Percentiles rank a stretch among this genome's conserved stretches.
Evolutionary conservation across 257 asterid genomes (phyloP).

Genomic region (Petunia axillaris): DNA sequence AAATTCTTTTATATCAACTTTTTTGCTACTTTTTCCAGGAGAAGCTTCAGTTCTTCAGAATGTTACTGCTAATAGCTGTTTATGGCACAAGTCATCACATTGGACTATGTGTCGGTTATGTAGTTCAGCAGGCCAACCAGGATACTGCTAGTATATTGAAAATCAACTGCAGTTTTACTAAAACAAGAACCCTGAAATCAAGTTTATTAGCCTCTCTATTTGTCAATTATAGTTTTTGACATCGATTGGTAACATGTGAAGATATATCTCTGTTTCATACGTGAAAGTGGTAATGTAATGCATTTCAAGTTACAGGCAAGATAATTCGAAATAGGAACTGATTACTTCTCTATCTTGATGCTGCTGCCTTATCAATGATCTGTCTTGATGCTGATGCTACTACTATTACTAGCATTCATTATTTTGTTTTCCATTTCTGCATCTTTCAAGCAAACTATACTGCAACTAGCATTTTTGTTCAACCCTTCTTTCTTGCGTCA

Average conservation of each 20-base stretch:
- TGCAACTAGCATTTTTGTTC: conserved; percentile 8
- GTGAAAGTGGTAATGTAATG: neutral
- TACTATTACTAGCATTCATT: neutral
- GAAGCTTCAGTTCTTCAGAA: neutral
- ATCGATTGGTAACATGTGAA: neutral
- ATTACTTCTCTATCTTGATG: neutral
- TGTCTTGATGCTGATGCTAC: neutral
- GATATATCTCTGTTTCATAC: neutral
- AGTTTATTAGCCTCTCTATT: neutral
- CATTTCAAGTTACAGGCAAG: neutral
- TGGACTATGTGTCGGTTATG: neutral
- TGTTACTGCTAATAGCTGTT: conserved; percentile 1
- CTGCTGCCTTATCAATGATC: neutral
- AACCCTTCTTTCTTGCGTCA: conserved; percentile 18
- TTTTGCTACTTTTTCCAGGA: neutral
- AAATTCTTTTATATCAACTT: neutral
- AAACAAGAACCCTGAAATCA: neutral
- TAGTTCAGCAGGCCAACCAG: neutral
- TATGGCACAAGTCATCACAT: conserved; percentile 1
- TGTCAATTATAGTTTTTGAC: neutral
- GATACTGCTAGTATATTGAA: neutral
- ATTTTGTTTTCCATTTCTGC: neutral
- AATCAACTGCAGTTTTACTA: neutral
- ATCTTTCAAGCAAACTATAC: neutral
- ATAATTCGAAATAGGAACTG: neutral